These are phyloP conservation scores for Misopates orontium DNA, from an alignment of 257 asterid species.

Conservation along the genomic window DNA sequence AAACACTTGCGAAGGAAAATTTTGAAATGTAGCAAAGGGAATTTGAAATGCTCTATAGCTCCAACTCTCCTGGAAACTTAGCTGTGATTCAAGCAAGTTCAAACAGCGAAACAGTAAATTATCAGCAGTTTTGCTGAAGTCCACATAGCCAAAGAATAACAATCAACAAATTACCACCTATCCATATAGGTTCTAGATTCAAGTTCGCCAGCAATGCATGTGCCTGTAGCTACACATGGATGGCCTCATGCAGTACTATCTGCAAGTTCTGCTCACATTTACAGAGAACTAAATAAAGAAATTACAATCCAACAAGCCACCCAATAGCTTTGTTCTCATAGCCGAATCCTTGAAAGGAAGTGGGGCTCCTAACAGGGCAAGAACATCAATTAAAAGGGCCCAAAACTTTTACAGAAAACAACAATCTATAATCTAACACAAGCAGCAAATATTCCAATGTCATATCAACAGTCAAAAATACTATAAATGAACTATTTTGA, in stretches of 20 bases:
- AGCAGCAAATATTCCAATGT: too few species aligned
- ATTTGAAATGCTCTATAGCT: background rate
- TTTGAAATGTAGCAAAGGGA: background rate
- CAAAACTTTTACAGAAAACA: too few species aligned
- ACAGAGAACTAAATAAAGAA: background rate
- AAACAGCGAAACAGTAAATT: background rate
- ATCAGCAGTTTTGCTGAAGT: background rate
- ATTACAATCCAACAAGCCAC: background rate
- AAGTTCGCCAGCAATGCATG: constrained; percentile 2
- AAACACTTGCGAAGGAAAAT: background rate
- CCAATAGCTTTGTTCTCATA: background rate
- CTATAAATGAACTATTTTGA: too few species aligned
- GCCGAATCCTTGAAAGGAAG: constrained; percentile 12
- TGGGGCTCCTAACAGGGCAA: constrained; percentile 6
- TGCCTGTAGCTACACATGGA: constrained; percentile 1
- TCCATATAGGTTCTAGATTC: background rate
- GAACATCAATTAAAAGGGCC: background rate
- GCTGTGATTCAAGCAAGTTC: background rate
- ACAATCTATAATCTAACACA: too few species aligned
- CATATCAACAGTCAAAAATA: too few species aligned
- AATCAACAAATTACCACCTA: background rate
- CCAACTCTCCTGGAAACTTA: background rate
- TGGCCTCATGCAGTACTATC: background rate
- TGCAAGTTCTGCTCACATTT: background rate
- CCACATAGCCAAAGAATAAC: background rate